Evolutionary conservation across 495 filamentous ascomycete species (phyloP).

Genomic region (Annulohypoxylon bovei): DNA sequence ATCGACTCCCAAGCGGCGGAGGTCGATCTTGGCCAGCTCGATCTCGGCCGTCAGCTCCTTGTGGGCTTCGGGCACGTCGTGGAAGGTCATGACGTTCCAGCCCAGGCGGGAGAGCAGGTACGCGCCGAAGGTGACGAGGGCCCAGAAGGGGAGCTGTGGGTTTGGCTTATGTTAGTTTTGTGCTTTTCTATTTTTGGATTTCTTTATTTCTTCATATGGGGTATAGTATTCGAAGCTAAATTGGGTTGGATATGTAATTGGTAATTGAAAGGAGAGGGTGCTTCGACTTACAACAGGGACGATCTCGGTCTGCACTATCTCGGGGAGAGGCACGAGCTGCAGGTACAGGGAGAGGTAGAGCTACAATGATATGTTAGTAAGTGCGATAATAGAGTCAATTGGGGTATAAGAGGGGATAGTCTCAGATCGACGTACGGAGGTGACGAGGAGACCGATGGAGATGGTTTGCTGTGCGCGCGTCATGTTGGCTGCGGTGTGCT

Average conservation of each 20-base stretch:
- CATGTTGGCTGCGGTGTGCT: slow-evolving; percentile 62
- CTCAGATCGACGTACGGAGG: slow-evolving; percentile 70
- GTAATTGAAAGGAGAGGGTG: neutral
- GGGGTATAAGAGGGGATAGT: neutral
- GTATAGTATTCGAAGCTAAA: neutral
- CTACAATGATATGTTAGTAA: slow-evolving; percentile 53
- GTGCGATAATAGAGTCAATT: neutral
- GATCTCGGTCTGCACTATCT: slow-evolving; percentile 74
- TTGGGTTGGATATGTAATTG: neutral
- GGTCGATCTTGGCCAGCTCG: slow-evolving; percentile 71
- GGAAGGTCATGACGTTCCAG: slow-evolving; percentile 92
- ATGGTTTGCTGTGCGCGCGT: slow-evolving; percentile 94
- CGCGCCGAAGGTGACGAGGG: slow-evolving; percentile 88
- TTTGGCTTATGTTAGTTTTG: slow-evolving; percentile 1
- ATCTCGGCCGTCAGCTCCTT: slow-evolving; percentile 88
- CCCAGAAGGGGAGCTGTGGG: slow-evolving; percentile 87
- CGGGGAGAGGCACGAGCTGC: slow-evolving; percentile 83
- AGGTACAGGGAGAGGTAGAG: slow-evolving; percentile 89
- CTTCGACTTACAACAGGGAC: slow-evolving; percentile 70
- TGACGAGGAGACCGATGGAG: slow-evolving; percentile 83
- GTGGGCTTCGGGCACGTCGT: slow-evolving; percentile 92
- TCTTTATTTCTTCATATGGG: too few species aligned
- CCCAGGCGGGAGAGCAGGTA: slow-evolving; percentile 93
- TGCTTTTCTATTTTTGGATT: too few species aligned
- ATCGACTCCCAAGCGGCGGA: slow-evolving; percentile 74